Evolutionary conservation across 495 filamentous ascomycete species (phyloP).

Genomic region (Aspergillus leporis): DNA sequence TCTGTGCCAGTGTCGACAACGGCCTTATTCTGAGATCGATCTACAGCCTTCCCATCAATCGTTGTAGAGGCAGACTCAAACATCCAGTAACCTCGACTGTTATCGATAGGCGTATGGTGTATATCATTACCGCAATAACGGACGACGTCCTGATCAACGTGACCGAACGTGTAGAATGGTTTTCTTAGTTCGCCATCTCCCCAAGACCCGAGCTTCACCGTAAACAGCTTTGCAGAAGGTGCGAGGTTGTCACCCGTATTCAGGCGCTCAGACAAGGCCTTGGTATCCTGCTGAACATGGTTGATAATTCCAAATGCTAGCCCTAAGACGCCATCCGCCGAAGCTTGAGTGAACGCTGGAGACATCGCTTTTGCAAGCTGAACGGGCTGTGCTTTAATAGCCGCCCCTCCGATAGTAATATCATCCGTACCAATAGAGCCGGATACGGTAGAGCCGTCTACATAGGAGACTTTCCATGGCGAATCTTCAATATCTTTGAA

Average conservation of each 20-base stretch:
- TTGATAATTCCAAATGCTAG: slow-evolving; percentile 72
- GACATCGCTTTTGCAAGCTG: slow-evolving; percentile 70
- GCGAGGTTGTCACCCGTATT: slow-evolving; percentile 66
- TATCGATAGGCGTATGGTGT: slow-evolving; percentile 66
- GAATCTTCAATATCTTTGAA: slow-evolving; percentile 52
- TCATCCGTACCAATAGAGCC: slow-evolving; percentile 71
- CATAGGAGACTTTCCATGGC: slow-evolving; percentile 72
- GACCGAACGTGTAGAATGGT: slow-evolving; percentile 81
- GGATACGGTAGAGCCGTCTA: slow-evolving; percentile 69
- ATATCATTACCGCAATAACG: slow-evolving; percentile 55
- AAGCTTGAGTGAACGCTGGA: slow-evolving; percentile 54
- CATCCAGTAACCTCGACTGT: slow-evolving; percentile 71
- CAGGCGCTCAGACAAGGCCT: slow-evolving; percentile 79
- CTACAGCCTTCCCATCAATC: slow-evolving; percentile 60
- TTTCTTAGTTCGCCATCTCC: slow-evolving; percentile 53
- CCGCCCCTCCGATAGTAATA: slow-evolving; percentile 66
- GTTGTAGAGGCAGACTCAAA: slow-evolving; percentile 61
- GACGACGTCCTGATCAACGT: slow-evolving; percentile 66
- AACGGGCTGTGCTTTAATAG: slow-evolving; percentile 66
- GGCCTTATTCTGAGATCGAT: slow-evolving; percentile 65
- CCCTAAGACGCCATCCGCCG: slow-evolving; percentile 73
- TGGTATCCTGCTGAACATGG: slow-evolving; percentile 62
- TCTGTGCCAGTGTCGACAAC: slow-evolving; percentile 82
- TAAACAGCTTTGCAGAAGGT: slow-evolving; percentile 66
- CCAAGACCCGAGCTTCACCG: slow-evolving; percentile 67